phyloP scores from a whole-genome alignment of 2,329 filamentous ascomycete species.

The Arthrobotrys entomopaga region DNA sequence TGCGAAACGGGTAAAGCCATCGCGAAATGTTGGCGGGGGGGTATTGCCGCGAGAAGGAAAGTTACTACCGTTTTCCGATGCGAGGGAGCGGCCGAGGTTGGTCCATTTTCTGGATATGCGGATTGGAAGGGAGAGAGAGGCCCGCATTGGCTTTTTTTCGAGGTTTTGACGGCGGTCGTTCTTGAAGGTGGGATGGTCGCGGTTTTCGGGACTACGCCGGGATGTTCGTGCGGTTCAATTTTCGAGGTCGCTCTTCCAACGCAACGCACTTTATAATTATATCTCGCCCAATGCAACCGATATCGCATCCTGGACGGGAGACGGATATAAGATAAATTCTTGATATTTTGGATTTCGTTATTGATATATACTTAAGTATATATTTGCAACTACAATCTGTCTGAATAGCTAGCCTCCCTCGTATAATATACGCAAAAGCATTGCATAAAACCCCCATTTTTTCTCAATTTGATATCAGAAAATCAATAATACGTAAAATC shows the following conservation, averaged over 20 bases:
- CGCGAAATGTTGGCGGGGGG: conserved; percentile 1
- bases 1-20: neutral
- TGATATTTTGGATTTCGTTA: too few relatives aligned
- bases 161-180: conserved; percentile 5
- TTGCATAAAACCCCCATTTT: too few relatives aligned
- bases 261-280: conserved; percentile 11
- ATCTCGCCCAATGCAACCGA: too few relatives aligned
- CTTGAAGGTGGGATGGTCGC: neutral
- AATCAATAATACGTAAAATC: too few relatives aligned
- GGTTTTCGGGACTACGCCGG: too few relatives aligned
- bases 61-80: conserved; percentile 4
- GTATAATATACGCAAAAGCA: too few relatives aligned
- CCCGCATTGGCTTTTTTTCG: conserved; percentile 18
- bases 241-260: conserved; percentile 19
- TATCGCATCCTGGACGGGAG: too few relatives aligned
- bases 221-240: neutral
- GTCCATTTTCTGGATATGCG: conserved; percentile 24
- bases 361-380: too few relatives aligned
- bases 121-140: conserved; percentile 7
- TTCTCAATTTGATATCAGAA: too few relatives aligned
- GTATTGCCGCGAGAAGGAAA: neutral
- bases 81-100: conserved; percentile 25
- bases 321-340: too few relatives aligned
- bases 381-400: too few relatives aligned
- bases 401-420: too few relatives aligned